Conservation (phyloP, 805 yeast species). For the Metschnikowia continentalis region DNA sequence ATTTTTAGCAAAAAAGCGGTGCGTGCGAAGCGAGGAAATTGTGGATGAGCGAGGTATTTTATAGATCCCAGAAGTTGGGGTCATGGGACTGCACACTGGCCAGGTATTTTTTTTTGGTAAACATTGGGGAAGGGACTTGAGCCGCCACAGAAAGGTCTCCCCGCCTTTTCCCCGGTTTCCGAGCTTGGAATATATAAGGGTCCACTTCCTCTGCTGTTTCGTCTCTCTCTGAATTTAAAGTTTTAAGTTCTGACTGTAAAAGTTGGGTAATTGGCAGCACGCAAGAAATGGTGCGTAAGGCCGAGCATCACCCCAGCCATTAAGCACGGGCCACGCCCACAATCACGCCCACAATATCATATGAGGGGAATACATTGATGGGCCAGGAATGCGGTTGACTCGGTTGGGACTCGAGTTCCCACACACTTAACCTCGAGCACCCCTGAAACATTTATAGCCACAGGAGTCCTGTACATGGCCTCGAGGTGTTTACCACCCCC, state of each 20-base stretch:
- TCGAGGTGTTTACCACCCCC: background rate
- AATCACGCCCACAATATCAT: background rate
- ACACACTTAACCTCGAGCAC: background rate
- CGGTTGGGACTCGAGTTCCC: background rate
- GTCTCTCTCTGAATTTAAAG: background rate
- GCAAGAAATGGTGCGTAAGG: background rate
- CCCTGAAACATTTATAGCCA: no score
- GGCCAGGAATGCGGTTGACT: background rate
- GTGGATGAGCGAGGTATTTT: conserved; percentile 13
- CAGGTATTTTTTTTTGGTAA: conserved; percentile 7
- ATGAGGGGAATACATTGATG: background rate
- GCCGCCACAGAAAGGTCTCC: background rate
- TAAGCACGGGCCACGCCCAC: background rate
- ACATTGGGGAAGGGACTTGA: conserved; percentile 1
- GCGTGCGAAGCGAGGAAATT: conserved; percentile 8
- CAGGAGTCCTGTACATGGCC: background rate
- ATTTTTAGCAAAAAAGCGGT: conserved; percentile 4
- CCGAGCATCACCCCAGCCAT: conserved; percentile 1
- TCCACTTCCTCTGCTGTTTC: background rate
- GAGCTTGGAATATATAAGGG: no score
- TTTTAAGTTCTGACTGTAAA: background rate
- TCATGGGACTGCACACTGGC: conserved; percentile 14
- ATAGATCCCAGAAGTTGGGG: conserved; percentile 12
- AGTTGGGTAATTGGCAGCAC: background rate
- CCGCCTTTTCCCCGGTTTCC: no score